Conservation (phyloP, 257 asterid genomes). For the Ilex asprella region DNA sequence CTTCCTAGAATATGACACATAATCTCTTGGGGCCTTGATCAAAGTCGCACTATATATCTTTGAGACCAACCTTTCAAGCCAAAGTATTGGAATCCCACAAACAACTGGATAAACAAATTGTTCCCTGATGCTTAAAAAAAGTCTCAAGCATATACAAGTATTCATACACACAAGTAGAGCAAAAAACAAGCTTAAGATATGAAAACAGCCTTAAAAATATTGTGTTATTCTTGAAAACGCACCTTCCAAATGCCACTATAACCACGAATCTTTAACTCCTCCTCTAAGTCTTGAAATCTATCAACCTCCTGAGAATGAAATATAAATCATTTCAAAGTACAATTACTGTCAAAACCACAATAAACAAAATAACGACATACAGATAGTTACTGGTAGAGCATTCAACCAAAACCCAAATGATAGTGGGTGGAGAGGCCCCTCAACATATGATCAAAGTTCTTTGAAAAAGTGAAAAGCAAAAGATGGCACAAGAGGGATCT, state of each 20-base stretch:
- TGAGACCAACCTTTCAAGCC: too few species aligned
- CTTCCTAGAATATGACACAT: too few species aligned
- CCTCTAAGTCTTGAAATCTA: constrained; percentile 75
- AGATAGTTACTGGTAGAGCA: neutral
- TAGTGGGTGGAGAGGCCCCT: neutral
- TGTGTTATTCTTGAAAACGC: constrained; percentile 11
- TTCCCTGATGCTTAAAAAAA: too few species aligned
- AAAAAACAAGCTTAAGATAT: neutral
- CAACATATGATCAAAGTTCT: too few species aligned
- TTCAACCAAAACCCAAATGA: neutral
- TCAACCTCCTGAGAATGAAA: constrained; percentile 72
- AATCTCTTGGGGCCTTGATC: too few species aligned
- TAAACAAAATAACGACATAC: neutral
- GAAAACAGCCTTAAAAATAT: constrained; percentile 11
- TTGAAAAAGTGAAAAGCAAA: too few species aligned
- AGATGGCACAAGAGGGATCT: too few species aligned
- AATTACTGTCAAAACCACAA: neutral
- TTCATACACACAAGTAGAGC: neutral
- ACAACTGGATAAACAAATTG: too few species aligned
- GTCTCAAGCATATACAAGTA: neutral
- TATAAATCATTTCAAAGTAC: neutral
- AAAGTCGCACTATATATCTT: too few species aligned
- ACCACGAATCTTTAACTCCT: constrained; percentile 63
- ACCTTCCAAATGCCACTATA: constrained; percentile 98
- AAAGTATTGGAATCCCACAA: too few species aligned